Evolutionary conservation across 768 basidiomycete species (phyloP).

Genomic region (Lentinula sp.): DNA sequence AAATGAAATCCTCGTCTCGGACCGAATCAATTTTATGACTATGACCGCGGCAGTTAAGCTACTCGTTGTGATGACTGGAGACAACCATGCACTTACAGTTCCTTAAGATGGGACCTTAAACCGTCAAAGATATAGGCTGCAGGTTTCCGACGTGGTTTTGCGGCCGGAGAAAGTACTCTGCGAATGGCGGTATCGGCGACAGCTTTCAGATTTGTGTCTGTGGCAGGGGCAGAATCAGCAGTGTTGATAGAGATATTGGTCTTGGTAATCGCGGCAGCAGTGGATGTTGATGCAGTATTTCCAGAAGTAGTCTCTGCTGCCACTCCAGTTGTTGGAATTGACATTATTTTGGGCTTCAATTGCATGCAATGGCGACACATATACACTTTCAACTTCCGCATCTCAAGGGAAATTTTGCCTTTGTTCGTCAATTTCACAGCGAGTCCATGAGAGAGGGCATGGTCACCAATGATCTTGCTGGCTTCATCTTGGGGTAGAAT

Average conservation of each 20-base stretch:
- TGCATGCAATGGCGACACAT: slow-evolving; percentile 49
- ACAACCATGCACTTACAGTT: neutral
- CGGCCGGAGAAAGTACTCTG: neutral
- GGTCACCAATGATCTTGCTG: slow-evolving; percentile 9
- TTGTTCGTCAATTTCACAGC: slow-evolving; percentile 14
- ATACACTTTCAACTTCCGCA: slow-evolving; percentile 32
- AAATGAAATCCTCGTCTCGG: slow-evolving; percentile 9
- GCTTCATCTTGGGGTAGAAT: slow-evolving; percentile 19
- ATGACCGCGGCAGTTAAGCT: neutral
- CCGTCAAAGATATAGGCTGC: slow-evolving; percentile 4
- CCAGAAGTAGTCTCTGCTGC: neutral
- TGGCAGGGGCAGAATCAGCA: neutral
- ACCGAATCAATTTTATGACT: neutral
- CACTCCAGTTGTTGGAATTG: neutral
- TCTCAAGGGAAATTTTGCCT: slow-evolving; percentile 15
- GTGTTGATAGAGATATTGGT: neutral
- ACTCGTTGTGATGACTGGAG: neutral
- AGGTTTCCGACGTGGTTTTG: neutral
- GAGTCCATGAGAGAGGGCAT: slow-evolving; percentile 16
- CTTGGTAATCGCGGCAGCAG: neutral
- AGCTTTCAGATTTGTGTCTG: neutral
- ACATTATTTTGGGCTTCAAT: neutral
- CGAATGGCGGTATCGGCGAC: neutral
- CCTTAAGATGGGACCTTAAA: slow-evolving; percentile 5
- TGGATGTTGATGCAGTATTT: neutral